Evolutionary conservation across 176 grass and related monocot genomes (phyloP).

Genomic region (Phoenix dactylifera): DNA sequence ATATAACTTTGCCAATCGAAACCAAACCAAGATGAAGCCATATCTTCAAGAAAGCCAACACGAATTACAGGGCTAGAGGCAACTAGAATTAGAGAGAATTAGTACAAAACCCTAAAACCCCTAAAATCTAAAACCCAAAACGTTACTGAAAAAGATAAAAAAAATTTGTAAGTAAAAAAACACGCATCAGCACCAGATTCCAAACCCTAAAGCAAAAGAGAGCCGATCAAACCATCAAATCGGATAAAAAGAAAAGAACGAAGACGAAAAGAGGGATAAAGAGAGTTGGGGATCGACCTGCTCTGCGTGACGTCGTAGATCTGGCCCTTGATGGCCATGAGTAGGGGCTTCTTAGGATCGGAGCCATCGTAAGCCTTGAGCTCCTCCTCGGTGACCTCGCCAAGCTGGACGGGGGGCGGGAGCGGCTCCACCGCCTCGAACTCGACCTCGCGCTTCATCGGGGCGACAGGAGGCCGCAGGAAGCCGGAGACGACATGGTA

Average conservation of each 20-base stretch:
- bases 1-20: too few species aligned
- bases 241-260: neutral
- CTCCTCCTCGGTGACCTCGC: constrained; percentile 68
- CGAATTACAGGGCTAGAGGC: too few species aligned
- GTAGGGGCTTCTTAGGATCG: constrained; percentile 57
- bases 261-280: too few species aligned
- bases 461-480: constrained; percentile 31
- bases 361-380: constrained; percentile 66
- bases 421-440: constrained; percentile 65
- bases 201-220: too few species aligned
- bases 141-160: too few species aligned
- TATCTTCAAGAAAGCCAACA: too few species aligned
- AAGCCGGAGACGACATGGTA: constrained; percentile 67
- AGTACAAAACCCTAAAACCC: too few species aligned
- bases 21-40: too few species aligned
- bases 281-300: constrained; percentile 30
- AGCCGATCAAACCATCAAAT: neutral
- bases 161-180: too few species aligned
- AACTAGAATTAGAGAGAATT: too few species aligned
- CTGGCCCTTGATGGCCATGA: constrained; percentile 93
- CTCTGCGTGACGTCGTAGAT: constrained; percentile 87
- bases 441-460: constrained; percentile 13
- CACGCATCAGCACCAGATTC: too few species aligned
- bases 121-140: too few species aligned
- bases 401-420: constrained; percentile 64